Evolutionary conservation across 805 yeast genomes (phyloP).

Genomic region (Dipodascopsis uninucleata): DNA sequence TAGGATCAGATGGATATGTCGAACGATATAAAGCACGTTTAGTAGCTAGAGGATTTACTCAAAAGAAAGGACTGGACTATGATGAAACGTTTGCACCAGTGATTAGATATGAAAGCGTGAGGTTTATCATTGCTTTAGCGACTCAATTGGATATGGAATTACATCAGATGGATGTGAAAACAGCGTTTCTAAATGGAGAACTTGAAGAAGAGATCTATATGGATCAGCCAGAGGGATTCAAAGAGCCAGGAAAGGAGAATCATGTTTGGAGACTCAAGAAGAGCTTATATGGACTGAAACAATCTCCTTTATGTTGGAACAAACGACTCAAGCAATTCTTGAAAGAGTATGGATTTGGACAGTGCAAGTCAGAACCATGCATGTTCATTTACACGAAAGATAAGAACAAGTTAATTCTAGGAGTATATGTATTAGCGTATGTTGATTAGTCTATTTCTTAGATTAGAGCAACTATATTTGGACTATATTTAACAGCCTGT

Average conservation of each 20-base stretch:
- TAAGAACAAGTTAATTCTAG: too few species aligned
- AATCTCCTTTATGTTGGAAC: slow-evolving; percentile 8
- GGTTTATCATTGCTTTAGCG: slow-evolving; percentile 4
- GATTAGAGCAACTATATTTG: too few species aligned
- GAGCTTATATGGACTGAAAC: slow-evolving; percentile 16
- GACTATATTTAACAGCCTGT: too few species aligned
- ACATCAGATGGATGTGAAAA: slow-evolving; percentile 31
- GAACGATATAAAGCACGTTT: slow-evolving; percentile 31
- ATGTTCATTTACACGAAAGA: too few species aligned
- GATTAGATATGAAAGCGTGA: slow-evolving; percentile 28
- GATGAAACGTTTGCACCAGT: slow-evolving; percentile 35
- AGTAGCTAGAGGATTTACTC: slow-evolving; percentile 33
- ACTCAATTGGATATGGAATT: slow-evolving; percentile 10
- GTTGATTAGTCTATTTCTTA: too few species aligned
- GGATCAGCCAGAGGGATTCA: slow-evolving; percentile 4
- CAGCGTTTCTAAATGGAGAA: slow-evolving; percentile 27
- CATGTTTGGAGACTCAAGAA: slow-evolving; percentile 17
- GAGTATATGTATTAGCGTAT: too few species aligned
- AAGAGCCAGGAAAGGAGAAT: too few species aligned
- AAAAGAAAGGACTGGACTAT: slow-evolving; percentile 32
- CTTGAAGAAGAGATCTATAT: slow-evolving; percentile 19
- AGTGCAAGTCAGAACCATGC: slow-evolving; percentile 8
- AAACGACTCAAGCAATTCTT: slow-evolving; percentile 5
- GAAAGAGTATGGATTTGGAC: slow-evolving; percentile 6
- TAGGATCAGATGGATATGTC: slow-evolving; percentile 6